These are phyloP conservation scores for Alternaria triticina DNA, from an alignment of 2,329 filamentous ascomycete genomes.

Conservation along the genomic window DNA sequence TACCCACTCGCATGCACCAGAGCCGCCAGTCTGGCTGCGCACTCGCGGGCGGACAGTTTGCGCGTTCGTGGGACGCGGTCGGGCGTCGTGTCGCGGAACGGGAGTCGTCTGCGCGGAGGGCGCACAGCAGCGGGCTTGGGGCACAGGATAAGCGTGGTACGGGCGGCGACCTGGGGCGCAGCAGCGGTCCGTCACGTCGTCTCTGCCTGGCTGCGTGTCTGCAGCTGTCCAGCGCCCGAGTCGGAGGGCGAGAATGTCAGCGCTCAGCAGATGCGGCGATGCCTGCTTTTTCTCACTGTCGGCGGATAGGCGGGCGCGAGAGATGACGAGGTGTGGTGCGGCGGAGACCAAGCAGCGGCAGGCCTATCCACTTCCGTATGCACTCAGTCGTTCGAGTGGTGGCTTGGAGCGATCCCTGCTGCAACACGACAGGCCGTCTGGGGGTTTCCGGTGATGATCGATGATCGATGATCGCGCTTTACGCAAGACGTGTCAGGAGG, in stretches of 20 bases:
- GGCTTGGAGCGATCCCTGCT: constrained; percentile 38
- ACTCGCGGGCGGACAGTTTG: constrained; percentile 7
- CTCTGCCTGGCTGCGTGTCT: constrained; percentile 6
- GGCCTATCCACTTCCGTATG: constrained; percentile 27
- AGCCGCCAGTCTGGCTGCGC: constrained; percentile 12
- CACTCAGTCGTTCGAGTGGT: constrained; percentile 35
- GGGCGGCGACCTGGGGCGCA: constrained; percentile 14
- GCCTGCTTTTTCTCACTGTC: constrained; percentile 21
- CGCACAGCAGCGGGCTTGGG: constrained; percentile 16
- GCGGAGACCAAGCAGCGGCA: constrained; percentile 26
- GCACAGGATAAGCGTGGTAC: constrained; percentile 20
- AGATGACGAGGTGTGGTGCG: constrained; percentile 33
- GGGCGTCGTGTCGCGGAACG: constrained; percentile 16
- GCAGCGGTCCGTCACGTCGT: constrained; percentile 19
- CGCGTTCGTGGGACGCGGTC: constrained; percentile 12
- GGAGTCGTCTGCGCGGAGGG: constrained; percentile 5
- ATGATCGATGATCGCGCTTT: constrained; percentile 17
- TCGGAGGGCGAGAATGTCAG: constrained; percentile 11
- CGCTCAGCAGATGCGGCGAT: constrained; percentile 8
- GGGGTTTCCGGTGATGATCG: constrained; percentile 7
- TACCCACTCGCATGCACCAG: constrained; percentile 19
- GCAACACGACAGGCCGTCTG: constrained; percentile 13
- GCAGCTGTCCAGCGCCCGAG: constrained; percentile 3
- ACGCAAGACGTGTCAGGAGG: background rate
- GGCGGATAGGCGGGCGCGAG: constrained; percentile 21